These are phyloP conservation scores for Volvox carteri DNA, from an alignment of 163 green algal genomes.

Conservation along the genomic window DNA sequence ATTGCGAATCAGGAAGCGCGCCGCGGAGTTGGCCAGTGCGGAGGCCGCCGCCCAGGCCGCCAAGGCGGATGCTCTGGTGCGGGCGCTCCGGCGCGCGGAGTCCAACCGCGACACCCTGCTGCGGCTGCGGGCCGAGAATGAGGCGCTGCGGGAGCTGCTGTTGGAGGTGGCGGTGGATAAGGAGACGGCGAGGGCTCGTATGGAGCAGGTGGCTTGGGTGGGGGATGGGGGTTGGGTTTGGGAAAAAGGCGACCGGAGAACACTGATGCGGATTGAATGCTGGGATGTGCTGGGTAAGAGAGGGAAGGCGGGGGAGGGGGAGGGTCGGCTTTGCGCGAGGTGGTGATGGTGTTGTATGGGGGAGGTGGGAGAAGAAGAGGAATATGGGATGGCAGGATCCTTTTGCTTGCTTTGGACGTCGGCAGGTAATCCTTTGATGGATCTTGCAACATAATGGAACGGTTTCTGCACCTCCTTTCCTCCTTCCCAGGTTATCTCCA, in stretches of 20 bases:
- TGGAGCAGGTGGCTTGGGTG: conserved; percentile 45
- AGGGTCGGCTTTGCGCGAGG: too few species aligned
- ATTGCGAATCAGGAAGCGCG: conserved; percentile 34
- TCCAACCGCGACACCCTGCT: conserved; percentile 46
- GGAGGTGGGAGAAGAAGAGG: background rate
- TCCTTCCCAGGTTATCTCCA: conserved; percentile 27
- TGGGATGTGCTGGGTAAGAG: too few species aligned
- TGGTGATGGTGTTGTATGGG: background rate
- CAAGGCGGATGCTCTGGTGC: conserved; percentile 70
- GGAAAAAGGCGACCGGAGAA: too few species aligned
- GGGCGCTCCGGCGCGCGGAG: conserved; percentile 62
- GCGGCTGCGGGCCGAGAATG: conserved; percentile 67
- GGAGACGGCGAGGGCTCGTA: conserved; percentile 24
- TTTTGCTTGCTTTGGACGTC: too few species aligned
- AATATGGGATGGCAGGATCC: too few species aligned
- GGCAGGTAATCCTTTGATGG: too few species aligned
- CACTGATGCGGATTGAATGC: too few species aligned
- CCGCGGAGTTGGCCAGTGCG: conserved; percentile 67
- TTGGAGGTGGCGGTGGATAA: conserved; percentile 65
- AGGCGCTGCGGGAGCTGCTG: conserved; percentile 68
- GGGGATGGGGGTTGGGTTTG: too few species aligned
- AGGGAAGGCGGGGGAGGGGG: too few species aligned
- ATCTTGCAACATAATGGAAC: too few species aligned
- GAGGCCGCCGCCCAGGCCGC: conserved; percentile 74
- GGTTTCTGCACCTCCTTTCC: too few species aligned